A percentile compares a stretch with the other conserved stretches of the same genome.
These are phyloP conservation scores for Talaromyces wortmannii DNA, from an alignment of 495 filamentous ascomycete genomes.

Conservation along the genomic window DNA sequence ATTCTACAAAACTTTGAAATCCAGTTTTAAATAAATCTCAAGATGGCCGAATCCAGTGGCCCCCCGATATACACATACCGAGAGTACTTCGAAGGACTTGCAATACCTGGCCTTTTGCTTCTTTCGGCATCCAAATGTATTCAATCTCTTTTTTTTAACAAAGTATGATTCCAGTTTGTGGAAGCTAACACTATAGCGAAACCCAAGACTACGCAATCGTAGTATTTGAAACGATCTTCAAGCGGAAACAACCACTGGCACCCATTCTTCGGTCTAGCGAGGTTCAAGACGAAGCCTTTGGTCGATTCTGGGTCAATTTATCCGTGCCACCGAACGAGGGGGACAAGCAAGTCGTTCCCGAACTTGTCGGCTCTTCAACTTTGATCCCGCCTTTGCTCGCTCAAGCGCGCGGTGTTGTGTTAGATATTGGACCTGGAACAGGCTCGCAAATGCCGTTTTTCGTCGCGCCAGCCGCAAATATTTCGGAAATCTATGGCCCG, in stretches of 20 bases:
- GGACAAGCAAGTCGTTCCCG: conserved; percentile 1
- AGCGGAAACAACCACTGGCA: conserved; percentile 28
- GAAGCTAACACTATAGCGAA: background rate
- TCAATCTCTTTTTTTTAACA: background rate
- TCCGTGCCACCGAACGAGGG: conserved; percentile 8
- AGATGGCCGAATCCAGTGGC: background rate
- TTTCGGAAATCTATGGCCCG: conserved; percentile 58
- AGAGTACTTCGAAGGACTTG: background rate
- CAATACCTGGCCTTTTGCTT: background rate
- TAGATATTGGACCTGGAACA: conserved; percentile 45
- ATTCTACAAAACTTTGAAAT: no score
- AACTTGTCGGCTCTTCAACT: conserved; percentile 17
- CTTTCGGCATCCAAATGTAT: background rate
- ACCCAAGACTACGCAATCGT: conserved; percentile 25
- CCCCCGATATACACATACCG: background rate
- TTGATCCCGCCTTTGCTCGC: conserved; percentile 33
- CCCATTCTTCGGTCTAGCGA: conserved; percentile 21
- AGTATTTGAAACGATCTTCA: conserved; percentile 25
- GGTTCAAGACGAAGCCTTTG: conserved; percentile 37
- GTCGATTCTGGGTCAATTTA: conserved; percentile 36
- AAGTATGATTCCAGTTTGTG: background rate
- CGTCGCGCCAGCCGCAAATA: conserved; percentile 21
- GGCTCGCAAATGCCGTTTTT: conserved; percentile 41
- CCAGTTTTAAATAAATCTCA: background rate
- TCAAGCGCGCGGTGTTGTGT: conserved; percentile 28